Evolutionary conservation across 2,329 filamentous ascomycete species (phyloP).

Genomic region (Penicillium concentricum): DNA sequence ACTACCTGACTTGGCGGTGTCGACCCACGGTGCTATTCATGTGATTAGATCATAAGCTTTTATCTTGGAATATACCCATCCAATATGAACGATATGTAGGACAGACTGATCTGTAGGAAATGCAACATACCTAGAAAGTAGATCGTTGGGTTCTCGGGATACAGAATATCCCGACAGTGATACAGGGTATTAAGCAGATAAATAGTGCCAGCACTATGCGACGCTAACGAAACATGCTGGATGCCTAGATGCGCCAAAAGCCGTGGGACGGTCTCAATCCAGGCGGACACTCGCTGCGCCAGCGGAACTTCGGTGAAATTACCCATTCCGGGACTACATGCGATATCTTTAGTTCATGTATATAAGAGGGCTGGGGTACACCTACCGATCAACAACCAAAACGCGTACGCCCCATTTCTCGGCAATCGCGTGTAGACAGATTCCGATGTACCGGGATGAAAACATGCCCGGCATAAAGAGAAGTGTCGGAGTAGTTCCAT

Average conservation of each 20-base stretch:
- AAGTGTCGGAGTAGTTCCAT: neutral
- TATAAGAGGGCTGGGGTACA: neutral
- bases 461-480: constrained; percentile 6
- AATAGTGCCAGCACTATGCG: constrained; percentile 45
- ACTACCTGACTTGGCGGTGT: constrained; percentile 37
- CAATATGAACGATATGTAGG: neutral
- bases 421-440: constrained; percentile 2
- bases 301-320: constrained; percentile 42
- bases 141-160: neutral
- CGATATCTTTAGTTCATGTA: neutral
- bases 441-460: constrained; percentile 1
- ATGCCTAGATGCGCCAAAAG: constrained; percentile 39
- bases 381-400: constrained; percentile 7
- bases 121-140: neutral
- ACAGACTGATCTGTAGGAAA: neutral
- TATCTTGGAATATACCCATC: neutral
- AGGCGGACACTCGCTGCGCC: constrained; percentile 37
- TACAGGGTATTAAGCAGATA: constrained; percentile 45
- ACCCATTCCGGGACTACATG: constrained; percentile 44
- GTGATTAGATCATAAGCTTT: constrained; percentile 9
- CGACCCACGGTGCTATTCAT: constrained; percentile 46
- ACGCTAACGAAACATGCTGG: constrained; percentile 39
- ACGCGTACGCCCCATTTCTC: constrained; percentile 7
- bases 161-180: constrained; percentile 34
- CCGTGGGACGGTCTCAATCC: constrained; percentile 43